These are phyloP conservation scores for Anthoceros angustus DNA, from an alignment of 225 moss, liverwort and hornwort genomes.

Conservation along the genomic window DNA sequence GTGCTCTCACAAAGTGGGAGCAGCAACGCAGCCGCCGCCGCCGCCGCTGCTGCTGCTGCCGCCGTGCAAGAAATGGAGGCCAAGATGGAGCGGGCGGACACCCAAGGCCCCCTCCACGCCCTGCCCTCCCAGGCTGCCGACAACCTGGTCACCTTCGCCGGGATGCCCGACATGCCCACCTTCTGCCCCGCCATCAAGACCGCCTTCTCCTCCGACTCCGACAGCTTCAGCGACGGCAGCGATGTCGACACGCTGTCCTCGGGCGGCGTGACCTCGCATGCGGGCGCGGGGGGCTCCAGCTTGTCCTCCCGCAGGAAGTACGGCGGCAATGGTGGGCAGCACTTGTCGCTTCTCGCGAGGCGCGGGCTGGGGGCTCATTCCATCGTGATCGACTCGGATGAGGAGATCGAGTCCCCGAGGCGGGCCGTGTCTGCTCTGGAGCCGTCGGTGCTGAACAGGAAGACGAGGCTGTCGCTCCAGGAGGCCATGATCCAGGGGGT, in stretches of 20 bases:
- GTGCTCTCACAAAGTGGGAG: not conserved
- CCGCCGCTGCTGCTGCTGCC: too few species aligned
- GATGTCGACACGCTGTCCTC: not conserved
- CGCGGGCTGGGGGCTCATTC: not conserved
- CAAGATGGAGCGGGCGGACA: not conserved
- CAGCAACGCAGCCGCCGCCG: not conserved
- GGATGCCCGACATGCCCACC: too few species aligned
- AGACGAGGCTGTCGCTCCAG: not conserved
- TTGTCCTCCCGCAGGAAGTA: not conserved
- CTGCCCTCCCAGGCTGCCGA: not conserved
- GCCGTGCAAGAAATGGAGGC: not conserved
- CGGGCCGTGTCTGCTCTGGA: not conserved
- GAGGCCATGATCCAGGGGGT: not conserved
- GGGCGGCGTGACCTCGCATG: not conserved
- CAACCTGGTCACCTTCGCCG: too few species aligned
- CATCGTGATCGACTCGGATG: not conserved
- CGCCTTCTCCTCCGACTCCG: not conserved
- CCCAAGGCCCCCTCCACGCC: not conserved
- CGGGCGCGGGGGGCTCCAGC: not conserved
- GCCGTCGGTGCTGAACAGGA: not conserved
- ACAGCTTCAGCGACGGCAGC: slow-evolving; percentile 3
- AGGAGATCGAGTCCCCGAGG: slow-evolving; percentile 5
- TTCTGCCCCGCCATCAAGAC: not conserved
- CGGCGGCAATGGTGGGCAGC: not conserved
- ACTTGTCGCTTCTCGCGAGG: not conserved